Base-by-base conservation (phyloP, 805 yeast species). In the Lipomyces starkeyi region DNA sequence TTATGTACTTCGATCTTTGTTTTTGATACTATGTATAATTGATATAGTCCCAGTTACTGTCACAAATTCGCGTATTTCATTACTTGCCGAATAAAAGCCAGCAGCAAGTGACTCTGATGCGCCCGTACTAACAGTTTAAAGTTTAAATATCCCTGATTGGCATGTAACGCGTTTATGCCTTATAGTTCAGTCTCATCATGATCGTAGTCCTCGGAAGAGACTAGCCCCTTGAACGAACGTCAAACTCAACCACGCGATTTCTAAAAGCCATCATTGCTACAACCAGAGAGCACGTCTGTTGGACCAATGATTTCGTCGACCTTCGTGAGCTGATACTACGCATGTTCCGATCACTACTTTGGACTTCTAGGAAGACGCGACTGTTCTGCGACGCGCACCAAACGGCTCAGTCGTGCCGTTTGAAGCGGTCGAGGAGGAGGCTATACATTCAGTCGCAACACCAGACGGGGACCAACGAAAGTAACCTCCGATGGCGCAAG, bases 271-370 rank as follows among this genome's bases (percentile, higher is more conserved):
- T 13, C 43, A 14, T 17, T 9, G 43, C 43, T 3, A 8, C 22
- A 17, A 43, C 2, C 49, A 17, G 25, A 43, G 4, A n/a, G 20
- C 49, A 43, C 49, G 2, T 17, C 20, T 2, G 11, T 13, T 35
- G 40, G 49, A 43, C 22, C 13, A 43, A 43, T 43, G 49, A 43
- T n/a, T 43, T 43, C 20, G 49, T 43, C 20, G 49, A n/a, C 13
- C n/a, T n/a, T 43, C 49, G 6, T 14, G 40, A 11, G 40, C 40
- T 37, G 40, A 37, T 14, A 11, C 40, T 11, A 37, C 40, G 17
- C 49, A 43, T 43, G 49, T 43, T 43, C 49, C 49, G 49, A 43
- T 43, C 49, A 43, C 49, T n/a, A 43, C 9, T 43, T 17, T 43
- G 22, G 22, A 43, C 49, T 2, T 43, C 20, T 8, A 2, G 22